Evolutionary conservation across 805 yeast species (phyloP).

Genomic region (Zygosaccharomyces siamensis): DNA sequence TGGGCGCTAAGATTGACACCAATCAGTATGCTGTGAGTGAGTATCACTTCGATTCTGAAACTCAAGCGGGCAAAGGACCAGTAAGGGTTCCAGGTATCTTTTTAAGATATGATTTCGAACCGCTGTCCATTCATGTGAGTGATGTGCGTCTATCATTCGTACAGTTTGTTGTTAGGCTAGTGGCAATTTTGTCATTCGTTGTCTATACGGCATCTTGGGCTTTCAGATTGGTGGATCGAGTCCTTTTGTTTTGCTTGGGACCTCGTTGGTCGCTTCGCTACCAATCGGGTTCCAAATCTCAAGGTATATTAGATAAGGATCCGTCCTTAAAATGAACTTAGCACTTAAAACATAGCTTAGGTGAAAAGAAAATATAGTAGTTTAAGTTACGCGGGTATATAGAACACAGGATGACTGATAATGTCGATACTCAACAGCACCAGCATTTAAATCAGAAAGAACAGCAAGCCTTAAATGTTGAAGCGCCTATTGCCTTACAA

Average conservation of each 20-base stretch:
- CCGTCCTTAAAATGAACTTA: slow-evolving; percentile 1
- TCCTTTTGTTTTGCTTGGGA: slow-evolving; percentile 52
- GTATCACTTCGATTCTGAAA: slow-evolving; percentile 34
- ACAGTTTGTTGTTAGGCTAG: slow-evolving; percentile 70
- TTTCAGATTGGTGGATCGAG: slow-evolving; percentile 52
- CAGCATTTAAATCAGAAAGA: background rate
- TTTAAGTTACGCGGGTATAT: background rate
- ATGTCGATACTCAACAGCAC: background rate
- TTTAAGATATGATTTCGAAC: slow-evolving; percentile 84
- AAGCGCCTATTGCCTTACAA: slow-evolving; percentile 2
- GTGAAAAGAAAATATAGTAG: background rate
- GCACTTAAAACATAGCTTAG: background rate
- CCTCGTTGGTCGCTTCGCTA: slow-evolving; percentile 43
- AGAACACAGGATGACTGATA: background rate
- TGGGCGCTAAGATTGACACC: slow-evolving; percentile 72
- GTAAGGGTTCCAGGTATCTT: slow-evolving; percentile 66
- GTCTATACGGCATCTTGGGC: slow-evolving; percentile 64
- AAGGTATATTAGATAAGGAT: slow-evolving; percentile 24
- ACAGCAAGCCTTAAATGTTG: background rate
- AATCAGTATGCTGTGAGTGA: slow-evolving; percentile 78
- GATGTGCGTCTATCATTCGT: slow-evolving; percentile 74
- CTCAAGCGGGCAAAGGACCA: slow-evolving; percentile 9
- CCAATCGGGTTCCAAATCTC: slow-evolving; percentile 26
- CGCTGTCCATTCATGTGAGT: slow-evolving; percentile 61
- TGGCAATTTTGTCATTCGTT: slow-evolving; percentile 80